Evolutionary conservation across 2,329 filamentous ascomycete genomes (phyloP), one percentile per base, ranked within the genome.

Genomic region (Ceratocystis ficicola): DNA sequence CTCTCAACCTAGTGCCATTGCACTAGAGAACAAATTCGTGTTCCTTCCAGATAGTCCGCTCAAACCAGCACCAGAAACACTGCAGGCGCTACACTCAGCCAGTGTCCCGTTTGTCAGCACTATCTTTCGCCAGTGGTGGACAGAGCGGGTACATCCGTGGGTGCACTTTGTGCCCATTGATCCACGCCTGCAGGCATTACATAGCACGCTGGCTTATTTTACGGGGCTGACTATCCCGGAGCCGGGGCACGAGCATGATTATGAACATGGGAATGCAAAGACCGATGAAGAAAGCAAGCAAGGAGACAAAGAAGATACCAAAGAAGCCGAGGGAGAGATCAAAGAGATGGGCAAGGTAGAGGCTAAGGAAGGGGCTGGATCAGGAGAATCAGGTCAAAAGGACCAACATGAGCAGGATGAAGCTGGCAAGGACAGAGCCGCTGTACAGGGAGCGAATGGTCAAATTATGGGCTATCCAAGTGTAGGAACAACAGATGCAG

Each of bases 161-260:
- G 77, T 86, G 57, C 89, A 95, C 73, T 94, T 90, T 70, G 86
- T 93, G 1, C 90, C 90, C 7, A 75, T 92, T 17, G 89, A 94
- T 72, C 70, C 87, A 1, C 81, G 89, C 2, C 83, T 88, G 22
- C 87, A 91, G 68, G 87, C 83, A 0, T 75, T 94, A 50, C 90
- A 88, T 77, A 85, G 83, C 68, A 89, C 86, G 0, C 74, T 92
- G 65, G 82, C 86, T 0, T 94, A 90, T 74, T 93, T 94, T 71
- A 77, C 80, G 3, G 88, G 87, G 0, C 77, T 83, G 4, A 76
- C 66, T 30, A 62, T 67, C 30, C 66, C 66, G 20, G 57, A 63
- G n/a, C 5, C n/a, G 32, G 63, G 44, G 59, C 63, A 65, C 41
- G 57, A 63, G 22, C 59, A 79, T 66, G 75, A 73, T 5, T 73